A percentile compares a stretch with the other conserved stretches of the same genome.
Evolutionary conservation across 2,329 filamentous ascomycete species (phyloP).

Genomic region (Drechslerella dactyloides): DNA sequence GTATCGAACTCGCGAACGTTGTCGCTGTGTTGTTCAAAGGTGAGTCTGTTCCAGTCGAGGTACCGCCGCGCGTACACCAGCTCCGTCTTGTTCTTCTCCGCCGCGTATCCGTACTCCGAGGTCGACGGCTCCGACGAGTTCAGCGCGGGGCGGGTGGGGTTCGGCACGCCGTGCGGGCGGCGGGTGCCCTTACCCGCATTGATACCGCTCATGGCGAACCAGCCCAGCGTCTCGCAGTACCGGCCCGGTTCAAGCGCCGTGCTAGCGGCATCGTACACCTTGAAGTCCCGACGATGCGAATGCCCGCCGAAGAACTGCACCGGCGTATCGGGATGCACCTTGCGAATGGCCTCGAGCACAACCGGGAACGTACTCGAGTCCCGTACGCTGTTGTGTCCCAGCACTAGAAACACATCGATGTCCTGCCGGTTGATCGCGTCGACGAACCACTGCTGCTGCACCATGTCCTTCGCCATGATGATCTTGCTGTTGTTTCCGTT

Average conservation of each 20-base stretch:
- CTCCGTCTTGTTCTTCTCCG: conserved; percentile 39
- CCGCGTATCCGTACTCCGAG: too few species aligned
- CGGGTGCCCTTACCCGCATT: conserved; percentile 61
- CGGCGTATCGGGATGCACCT: conserved; percentile 65
- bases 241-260: conserved; percentile 69
- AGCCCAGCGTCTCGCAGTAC: conserved; percentile 73
- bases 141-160: conserved; percentile 58
- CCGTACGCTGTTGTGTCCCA: conserved; percentile 69
- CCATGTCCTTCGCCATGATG: conserved; percentile 66
- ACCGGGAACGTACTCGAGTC: conserved; percentile 60
- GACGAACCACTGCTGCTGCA: conserved; percentile 80
- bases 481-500: conserved; percentile 81
- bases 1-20: conserved; percentile 64
- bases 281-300: conserved; percentile 70
- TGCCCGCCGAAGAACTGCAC: conserved; percentile 72
- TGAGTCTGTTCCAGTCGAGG: conserved; percentile 72
- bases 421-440: conserved; percentile 64
- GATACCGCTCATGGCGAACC: conserved; percentile 70
- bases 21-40: conserved; percentile 69
- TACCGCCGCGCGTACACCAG: conserved; percentile 67
- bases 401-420: conserved; percentile 69
- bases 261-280: conserved; percentile 68
- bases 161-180: conserved; percentile 59
- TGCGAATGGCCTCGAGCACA: conserved; percentile 68
- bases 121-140: conserved; percentile 56